Percentiles rank a stretch among this genome's conserved stretches.
Conservation (phyloP, 345 rosid species). For the Carallia pectinifolia region DNA sequence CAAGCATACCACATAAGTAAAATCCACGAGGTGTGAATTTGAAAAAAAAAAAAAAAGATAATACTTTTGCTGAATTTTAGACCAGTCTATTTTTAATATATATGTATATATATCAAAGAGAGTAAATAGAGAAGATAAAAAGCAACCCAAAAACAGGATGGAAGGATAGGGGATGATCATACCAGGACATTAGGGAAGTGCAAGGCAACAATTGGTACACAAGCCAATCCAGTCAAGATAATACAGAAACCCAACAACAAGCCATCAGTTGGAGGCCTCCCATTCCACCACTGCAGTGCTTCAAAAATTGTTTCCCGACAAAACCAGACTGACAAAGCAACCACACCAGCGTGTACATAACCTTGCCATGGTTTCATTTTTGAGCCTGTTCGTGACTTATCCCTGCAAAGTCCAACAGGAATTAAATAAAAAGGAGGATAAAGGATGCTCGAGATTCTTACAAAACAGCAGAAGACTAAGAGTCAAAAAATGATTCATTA, state of each 20-base stretch:
- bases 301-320: conserved; percentile 97
- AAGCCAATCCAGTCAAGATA: conserved; percentile 78
- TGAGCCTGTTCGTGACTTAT: conserved; percentile 69
- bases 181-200: conserved; percentile 96
- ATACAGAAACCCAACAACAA: conserved; percentile 89
- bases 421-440: not conserved
- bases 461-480: not conserved
- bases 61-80: not conserved
- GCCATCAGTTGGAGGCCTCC: conserved; percentile 92
- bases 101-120: not conserved
- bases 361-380: conserved; percentile 99
- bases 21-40: not conserved
- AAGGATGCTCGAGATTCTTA: not conserved
- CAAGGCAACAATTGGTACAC: conserved; percentile 82
- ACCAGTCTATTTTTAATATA: not conserved
- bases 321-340: conserved; percentile 85
- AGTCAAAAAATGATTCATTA: conserved; percentile 9
- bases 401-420: conserved; percentile 53
- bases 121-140: not conserved
- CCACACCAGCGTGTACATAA: conserved; percentile 77
- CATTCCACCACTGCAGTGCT: conserved; percentile 96
- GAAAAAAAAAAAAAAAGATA: not conserved
- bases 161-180: conserved; percentile 15
- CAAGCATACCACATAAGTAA: not conserved
- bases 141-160: not conserved